phyloP scores from a whole-genome alignment of 1,284 basidiomycete species.

The Rhizoctonia solani region DNA sequence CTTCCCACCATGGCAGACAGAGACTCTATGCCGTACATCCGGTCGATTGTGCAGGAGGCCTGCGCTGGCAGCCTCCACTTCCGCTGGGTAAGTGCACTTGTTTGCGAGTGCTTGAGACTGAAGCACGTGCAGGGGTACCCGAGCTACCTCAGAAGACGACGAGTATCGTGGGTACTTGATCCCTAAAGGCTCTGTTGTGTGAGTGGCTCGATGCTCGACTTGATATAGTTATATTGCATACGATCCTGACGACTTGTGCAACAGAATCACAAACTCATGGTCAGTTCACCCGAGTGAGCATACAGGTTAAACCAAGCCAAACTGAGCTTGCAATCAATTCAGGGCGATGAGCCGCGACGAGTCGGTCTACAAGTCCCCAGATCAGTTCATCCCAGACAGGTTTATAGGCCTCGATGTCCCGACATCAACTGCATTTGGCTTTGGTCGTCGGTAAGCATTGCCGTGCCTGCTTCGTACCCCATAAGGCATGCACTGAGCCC shows the following conservation, averaged over 20 bases:
- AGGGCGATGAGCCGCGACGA: neutral
- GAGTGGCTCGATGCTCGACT: constrained; percentile 33
- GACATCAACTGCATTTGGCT: neutral
- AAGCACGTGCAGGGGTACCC: constrained; percentile 42
- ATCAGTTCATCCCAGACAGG: neutral
- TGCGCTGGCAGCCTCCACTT: constrained; percentile 54
- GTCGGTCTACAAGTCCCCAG: neutral
- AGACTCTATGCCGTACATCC: constrained; percentile 58
- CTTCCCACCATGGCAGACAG: constrained; percentile 66
- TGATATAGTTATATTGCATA: neutral
- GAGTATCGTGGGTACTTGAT: constrained; percentile 36
- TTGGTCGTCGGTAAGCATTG: neutral
- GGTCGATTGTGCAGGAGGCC: constrained; percentile 62
- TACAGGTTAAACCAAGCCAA: neutral
- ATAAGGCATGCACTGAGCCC: neutral
- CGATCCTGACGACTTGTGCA: neutral
- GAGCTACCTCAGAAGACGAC: constrained; percentile 42
- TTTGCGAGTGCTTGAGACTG: neutral
- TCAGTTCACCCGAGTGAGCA: neutral
- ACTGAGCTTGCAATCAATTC: neutral
- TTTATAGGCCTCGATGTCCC: neutral
- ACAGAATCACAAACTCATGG: constrained; percentile 10
- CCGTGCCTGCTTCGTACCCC: neutral
- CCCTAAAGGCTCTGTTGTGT: constrained; percentile 37
- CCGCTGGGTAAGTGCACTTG: neutral